phyloP scores from a whole-genome alignment of 257 asterid genomes.

The Cordia subcordata region DNA sequence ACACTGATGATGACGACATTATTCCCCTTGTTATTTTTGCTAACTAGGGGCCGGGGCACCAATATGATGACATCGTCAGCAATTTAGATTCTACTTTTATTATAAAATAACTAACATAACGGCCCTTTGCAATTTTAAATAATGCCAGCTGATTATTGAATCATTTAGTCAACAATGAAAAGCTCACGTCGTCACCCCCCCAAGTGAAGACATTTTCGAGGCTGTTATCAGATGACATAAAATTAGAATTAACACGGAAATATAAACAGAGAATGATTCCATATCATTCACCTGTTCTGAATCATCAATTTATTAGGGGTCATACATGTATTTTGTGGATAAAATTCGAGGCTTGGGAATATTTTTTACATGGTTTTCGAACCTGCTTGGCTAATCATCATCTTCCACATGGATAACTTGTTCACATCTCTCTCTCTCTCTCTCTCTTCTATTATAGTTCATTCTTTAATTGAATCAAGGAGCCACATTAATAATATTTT shows the following conservation, averaged over 20 bases:
- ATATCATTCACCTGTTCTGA: not conserved
- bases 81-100: not conserved
- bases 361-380: not conserved
- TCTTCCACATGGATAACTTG: not conserved
- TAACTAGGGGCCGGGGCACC: not conserved
- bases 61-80: not conserved
- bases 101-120: slow-evolving; percentile 25
- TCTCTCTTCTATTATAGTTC: slow-evolving; percentile 16
- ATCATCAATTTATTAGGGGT: not conserved
- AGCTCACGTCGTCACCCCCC: not conserved
- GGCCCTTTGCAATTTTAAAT: slow-evolving; percentile 5
- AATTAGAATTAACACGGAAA: slow-evolving; percentile 1
- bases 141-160: not conserved
- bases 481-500: not conserved
- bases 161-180: not conserved
- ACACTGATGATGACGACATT: not conserved
- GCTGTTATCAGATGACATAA: not conserved
- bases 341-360: too few relatives aligned
- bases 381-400: slow-evolving; percentile 3
- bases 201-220: not conserved
- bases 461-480: not conserved
- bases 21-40: not conserved
- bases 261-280: slow-evolving; percentile 10
- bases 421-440: too few relatives aligned
- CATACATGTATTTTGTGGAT: slow-evolving; percentile 15